phyloP scores from a whole-genome alignment of 495 filamentous ascomycete genomes.

The Penicillium psychrofluorescens region DNA sequence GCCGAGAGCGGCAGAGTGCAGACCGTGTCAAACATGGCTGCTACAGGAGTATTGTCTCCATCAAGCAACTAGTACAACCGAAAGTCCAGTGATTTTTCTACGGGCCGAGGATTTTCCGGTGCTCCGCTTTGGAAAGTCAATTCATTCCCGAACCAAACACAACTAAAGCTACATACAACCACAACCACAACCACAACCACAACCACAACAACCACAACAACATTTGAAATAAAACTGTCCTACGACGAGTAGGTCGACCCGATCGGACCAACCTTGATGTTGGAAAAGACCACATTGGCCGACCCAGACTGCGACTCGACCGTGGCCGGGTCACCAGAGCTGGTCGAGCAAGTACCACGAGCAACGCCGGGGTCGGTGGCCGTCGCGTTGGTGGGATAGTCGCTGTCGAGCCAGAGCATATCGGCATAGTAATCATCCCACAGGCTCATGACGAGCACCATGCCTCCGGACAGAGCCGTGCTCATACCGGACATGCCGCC shows the following conservation, averaged over 20 bases:
- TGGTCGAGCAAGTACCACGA: conserved; percentile 57
- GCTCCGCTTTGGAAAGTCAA: not conserved
- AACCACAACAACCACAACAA: too few species aligned
- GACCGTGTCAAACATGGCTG: conserved; percentile 69
- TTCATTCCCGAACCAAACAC: too few species aligned
- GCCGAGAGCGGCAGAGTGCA: conserved; percentile 81
- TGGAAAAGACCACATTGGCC: conserved; percentile 57
- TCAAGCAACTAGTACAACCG: too few species aligned
- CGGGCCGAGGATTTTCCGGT: conserved; percentile 12
- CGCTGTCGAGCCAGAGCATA: conserved; percentile 78
- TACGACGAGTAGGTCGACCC: conserved; percentile 48
- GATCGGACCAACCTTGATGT: conserved; percentile 63
- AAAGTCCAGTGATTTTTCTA: conserved; percentile 5
- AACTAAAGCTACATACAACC: too few species aligned
- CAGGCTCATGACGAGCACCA: conserved; percentile 66
- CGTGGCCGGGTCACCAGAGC: conserved; percentile 52
- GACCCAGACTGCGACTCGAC: conserved; percentile 49
- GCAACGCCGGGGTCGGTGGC: conserved; percentile 49
- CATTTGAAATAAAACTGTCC: too few species aligned
- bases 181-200: too few species aligned
- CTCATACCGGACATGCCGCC: conserved; percentile 56
- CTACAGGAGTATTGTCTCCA: too few species aligned
- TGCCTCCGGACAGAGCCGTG: conserved; percentile 43
- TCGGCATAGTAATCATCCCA: conserved; percentile 67
- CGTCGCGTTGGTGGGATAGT: conserved; percentile 52